Evolutionary conservation across 2,329 filamentous ascomycete species (phyloP).

Genomic region (Tolypocladium sp.): DNA sequence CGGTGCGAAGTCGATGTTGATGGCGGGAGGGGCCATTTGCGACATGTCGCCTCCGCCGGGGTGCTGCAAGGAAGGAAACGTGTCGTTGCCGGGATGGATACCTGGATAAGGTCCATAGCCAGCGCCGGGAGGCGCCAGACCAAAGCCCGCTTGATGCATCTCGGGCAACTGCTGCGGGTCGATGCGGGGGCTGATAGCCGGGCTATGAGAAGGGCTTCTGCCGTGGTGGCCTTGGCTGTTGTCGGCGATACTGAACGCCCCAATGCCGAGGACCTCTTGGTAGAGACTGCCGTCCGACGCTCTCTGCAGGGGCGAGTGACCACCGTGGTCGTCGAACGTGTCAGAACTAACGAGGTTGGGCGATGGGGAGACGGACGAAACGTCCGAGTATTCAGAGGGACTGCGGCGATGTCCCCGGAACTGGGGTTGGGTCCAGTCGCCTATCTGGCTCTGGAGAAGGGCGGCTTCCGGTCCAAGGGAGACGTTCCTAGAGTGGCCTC

Average conservation of each 20-base stretch:
- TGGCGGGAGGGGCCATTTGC: constrained; percentile 84
- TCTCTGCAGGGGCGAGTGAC: constrained; percentile 72
- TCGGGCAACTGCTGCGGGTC: constrained; percentile 47
- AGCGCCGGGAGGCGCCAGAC: constrained; percentile 30
- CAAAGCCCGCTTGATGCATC: constrained; percentile 35
- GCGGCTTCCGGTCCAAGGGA: constrained; percentile 50
- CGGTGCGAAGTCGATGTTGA: constrained; percentile 88
- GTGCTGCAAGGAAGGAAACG: constrained; percentile 43
- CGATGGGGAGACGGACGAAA: constrained; percentile 77
- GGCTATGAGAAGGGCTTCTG: constrained; percentile 71
- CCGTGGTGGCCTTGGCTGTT: constrained; percentile 59
- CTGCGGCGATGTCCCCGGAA: constrained; percentile 79
- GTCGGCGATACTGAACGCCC: constrained; percentile 72
- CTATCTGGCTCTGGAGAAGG: constrained; percentile 40
- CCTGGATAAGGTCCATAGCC: constrained; percentile 29
- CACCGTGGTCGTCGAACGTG: constrained; percentile 61
- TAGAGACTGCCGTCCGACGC: constrained; percentile 65
- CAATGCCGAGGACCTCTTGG: constrained; percentile 68
- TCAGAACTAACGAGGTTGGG: constrained; percentile 74
- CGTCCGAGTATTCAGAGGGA: constrained; percentile 87
- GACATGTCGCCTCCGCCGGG: constrained; percentile 50
- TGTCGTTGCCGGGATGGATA: constrained; percentile 31
- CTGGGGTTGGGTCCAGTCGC: constrained; percentile 45
- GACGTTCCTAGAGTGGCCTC: constrained; percentile 43
- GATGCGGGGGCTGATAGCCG: constrained; percentile 56